These are phyloP conservation scores for Coprinellus micaceus DNA, from an alignment of 768 basidiomycete genomes.

Conservation along the genomic window DNA sequence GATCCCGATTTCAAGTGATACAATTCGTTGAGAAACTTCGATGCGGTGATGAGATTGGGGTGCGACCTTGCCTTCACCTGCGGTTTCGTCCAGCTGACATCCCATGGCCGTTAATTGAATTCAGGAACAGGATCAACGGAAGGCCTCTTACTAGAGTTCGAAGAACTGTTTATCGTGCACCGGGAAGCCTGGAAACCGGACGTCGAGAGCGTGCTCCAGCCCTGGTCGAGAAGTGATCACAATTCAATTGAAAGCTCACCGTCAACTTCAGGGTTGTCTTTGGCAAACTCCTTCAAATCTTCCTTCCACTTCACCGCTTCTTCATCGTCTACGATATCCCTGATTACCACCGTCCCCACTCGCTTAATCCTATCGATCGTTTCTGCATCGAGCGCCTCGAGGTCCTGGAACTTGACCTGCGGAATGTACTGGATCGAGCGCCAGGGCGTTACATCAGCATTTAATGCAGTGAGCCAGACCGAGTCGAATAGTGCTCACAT, in stretches of 20 bases:
- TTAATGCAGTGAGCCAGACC: background rate
- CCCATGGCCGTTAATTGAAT: background rate
- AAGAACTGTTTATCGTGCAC: constrained; percentile 67
- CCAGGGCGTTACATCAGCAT: background rate
- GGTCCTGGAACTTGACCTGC: constrained; percentile 54
- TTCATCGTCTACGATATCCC: constrained; percentile 52
- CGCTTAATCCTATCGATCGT: constrained; percentile 48
- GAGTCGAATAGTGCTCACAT: constrained; percentile 33
- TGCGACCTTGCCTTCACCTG: constrained; percentile 71
- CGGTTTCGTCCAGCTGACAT: constrained; percentile 37
- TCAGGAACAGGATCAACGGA: background rate
- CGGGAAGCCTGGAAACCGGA: constrained; percentile 43
- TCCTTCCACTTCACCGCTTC: constrained; percentile 59
- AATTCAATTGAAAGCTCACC: constrained; percentile 42
- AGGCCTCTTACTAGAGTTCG: constrained; percentile 51
- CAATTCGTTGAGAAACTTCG: constrained; percentile 61
- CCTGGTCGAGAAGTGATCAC: constrained; percentile 58
- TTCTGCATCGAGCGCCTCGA: constrained; percentile 43
- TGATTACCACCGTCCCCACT: constrained; percentile 59
- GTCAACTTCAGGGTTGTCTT: constrained; percentile 54
- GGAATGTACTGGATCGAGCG: constrained; percentile 48
- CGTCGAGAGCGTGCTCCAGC: constrained; percentile 7
- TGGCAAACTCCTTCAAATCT: constrained; percentile 52
- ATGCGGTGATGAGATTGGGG: constrained; percentile 56
- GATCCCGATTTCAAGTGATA: constrained; percentile 42